These are phyloP conservation scores for Wickerhamiella parazyma DNA, from an alignment of 805 yeast genomes.

Conservation along the genomic window DNA sequence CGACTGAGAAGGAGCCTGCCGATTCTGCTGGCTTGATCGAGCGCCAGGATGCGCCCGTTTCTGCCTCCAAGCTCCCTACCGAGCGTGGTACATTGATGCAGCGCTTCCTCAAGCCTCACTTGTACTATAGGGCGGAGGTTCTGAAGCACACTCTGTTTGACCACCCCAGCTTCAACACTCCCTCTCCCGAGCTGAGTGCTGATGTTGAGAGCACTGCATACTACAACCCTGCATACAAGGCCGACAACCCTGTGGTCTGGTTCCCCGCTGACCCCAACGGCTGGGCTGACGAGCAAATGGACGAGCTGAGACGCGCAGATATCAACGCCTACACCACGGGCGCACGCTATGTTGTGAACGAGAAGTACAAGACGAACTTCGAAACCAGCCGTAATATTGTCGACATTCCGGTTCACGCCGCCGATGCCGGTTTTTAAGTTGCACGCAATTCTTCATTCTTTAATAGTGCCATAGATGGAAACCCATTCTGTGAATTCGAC, in stretches of 20 bases:
- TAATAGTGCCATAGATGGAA: background rate
- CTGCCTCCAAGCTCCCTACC: background rate
- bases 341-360: constrained; percentile 37
- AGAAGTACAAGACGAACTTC: constrained; percentile 16
- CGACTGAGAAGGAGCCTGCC: constrained; percentile 4
- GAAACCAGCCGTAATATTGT: constrained; percentile 12
- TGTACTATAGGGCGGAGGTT: constrained; percentile 32
- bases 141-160: constrained; percentile 21
- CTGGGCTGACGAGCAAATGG: constrained; percentile 47
- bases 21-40: constrained; percentile 8
- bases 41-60: background rate
- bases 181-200: constrained; percentile 22
- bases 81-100: constrained; percentile 24
- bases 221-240: constrained; percentile 59
- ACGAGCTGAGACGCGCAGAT: constrained; percentile 35
- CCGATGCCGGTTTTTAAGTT: constrained; percentile 5
- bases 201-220: constrained; percentile 51
- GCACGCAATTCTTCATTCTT: background rate
- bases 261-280: constrained; percentile 86
- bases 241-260: constrained; percentile 71
- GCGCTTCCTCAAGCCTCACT: constrained; percentile 43
- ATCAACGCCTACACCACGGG: constrained; percentile 57
- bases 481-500: background rate
- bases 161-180: constrained; percentile 22
- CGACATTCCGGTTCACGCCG: constrained; percentile 16